Percentiles rank a stretch among this genome's conserved stretches.
These are phyloP conservation scores for Entonaema liquescens DNA, from an alignment of 495 filamentous ascomycete genomes.

Conservation along the genomic window DNA sequence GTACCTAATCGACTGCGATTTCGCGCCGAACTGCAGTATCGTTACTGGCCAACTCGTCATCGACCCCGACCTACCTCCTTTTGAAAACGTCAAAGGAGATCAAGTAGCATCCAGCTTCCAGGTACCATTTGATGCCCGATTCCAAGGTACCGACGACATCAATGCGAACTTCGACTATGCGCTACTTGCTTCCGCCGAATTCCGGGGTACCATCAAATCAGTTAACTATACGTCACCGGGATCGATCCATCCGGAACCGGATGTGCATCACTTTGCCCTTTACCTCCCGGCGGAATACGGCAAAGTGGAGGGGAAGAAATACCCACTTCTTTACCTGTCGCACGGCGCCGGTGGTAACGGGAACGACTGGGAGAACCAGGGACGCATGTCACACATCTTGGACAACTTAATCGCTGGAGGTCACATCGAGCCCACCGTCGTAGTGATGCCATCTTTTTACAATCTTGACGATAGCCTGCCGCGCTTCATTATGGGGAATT, in stretches of 20 bases:
- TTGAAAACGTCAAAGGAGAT: conserved; percentile 45
- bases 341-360: conserved; percentile 41
- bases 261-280: conserved; percentile 44
- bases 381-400: conserved; percentile 45
- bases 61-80: conserved; percentile 46
- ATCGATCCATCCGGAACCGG: conserved; percentile 44
- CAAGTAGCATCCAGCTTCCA: conserved; percentile 49
- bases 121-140: conserved; percentile 44
- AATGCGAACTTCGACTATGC: conserved; percentile 48
- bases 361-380: conserved; percentile 48
- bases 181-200: conserved; percentile 34
- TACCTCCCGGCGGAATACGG: conserved; percentile 49
- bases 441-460: conserved; percentile 48
- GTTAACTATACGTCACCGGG: conserved; percentile 49
- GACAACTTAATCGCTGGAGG: conserved; percentile 47
- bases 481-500: conserved; percentile 44
- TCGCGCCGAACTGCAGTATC: conserved; percentile 46
- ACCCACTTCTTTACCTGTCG: conserved; percentile 48
- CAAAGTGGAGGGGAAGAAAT: conserved; percentile 32
- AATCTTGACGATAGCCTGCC: conserved; percentile 42
- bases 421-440: conserved; percentile 47
- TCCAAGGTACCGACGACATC: conserved; percentile 45
- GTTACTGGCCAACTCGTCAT: conserved; percentile 47
- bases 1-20: conserved; percentile 47
- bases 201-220: conserved; percentile 40